Conservation (phyloP, 2,329 filamentous ascomycete species). For the Pyrenochaeta sp. region DNA sequence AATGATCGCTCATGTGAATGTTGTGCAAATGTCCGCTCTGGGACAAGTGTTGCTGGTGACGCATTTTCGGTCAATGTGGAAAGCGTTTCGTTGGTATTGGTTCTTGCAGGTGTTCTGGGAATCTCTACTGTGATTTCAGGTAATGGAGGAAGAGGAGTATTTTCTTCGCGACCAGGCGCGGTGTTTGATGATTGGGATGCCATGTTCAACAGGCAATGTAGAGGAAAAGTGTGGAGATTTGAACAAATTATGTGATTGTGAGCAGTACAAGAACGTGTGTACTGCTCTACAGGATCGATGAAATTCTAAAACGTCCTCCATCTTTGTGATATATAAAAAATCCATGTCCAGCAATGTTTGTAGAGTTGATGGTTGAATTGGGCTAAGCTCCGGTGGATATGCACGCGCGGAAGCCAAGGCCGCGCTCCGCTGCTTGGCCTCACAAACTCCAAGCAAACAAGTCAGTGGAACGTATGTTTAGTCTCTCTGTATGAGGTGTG, state of each 20-base stretch:
- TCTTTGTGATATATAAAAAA: constrained; percentile 19
- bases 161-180: constrained; percentile 23
- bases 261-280: not conserved
- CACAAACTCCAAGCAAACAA: not conserved
- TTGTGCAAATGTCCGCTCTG: constrained; percentile 22
- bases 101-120: constrained; percentile 24
- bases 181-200: constrained; percentile 21
- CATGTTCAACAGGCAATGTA: constrained; percentile 29
- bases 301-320: constrained; percentile 2
- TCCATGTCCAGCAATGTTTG: constrained; percentile 9
- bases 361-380: constrained; percentile 4
- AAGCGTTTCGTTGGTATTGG: constrained; percentile 29
- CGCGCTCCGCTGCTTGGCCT: constrained; percentile 22
- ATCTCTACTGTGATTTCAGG: constrained; percentile 36
- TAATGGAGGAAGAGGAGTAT: constrained; percentile 21
- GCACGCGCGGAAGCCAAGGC: constrained; percentile 24
- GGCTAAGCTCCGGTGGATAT: constrained; percentile 12
- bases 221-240: not conserved
- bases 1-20: constrained; percentile 25
- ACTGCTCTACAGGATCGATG: constrained; percentile 13
- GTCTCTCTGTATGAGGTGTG: not conserved
- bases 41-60: constrained; percentile 30
- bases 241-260: constrained; percentile 2
- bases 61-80: constrained; percentile 27
- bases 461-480: not conserved